Evolutionary conservation across 2,329 filamentous ascomycete genomes (phyloP), one percentile per base, ranked within the genome.

Genomic region (Triangularia setosa): DNA sequence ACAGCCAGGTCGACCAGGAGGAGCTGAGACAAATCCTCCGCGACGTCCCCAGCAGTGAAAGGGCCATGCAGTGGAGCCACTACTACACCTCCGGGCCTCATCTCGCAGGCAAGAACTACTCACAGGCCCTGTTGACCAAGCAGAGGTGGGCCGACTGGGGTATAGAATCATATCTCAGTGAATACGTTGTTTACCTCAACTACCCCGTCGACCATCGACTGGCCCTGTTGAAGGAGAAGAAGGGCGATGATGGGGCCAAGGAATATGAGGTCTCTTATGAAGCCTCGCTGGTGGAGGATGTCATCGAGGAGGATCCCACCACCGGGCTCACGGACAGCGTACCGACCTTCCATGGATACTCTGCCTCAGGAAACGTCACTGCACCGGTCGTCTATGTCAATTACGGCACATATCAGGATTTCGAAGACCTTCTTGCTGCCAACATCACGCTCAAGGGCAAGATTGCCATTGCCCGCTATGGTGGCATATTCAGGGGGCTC

Each of bases 271-370:
- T 93, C 27, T 82, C 84, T n/a, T 96, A 89, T 72, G 87, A 93
- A 73, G 94, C 93, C 0, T 88, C 86, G 1, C 79, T 98, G 48
- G 87, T 91, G 70, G 95, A 99, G 76, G 92, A 96, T 73, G 83
- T 94, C 1, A 79, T 98, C 4, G 83, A 92, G 0, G 89, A 96
- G 60, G 95, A 99, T 74, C 84, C 87, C 2, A 96, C 93, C 0
- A 92, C 88, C 18, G 84, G 87, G 23, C 80, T 92, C 55, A 77
- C 84, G 9, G 84, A 93, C 71, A 83, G 92, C 28, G 84, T 98
- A 24, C 93, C 94, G 1, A 94, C 90, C 0, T 98, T 98, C 79
- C 94, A 98, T 73, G 95, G 94, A 61, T 98, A 97, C 76, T 96
- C 92, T 3, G 93, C 93, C 4, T 93, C 83, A 65, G 94, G 94